phyloP scores from a whole-genome alignment of 139 green algal genomes.

The Chlorella ohadii region DNA sequence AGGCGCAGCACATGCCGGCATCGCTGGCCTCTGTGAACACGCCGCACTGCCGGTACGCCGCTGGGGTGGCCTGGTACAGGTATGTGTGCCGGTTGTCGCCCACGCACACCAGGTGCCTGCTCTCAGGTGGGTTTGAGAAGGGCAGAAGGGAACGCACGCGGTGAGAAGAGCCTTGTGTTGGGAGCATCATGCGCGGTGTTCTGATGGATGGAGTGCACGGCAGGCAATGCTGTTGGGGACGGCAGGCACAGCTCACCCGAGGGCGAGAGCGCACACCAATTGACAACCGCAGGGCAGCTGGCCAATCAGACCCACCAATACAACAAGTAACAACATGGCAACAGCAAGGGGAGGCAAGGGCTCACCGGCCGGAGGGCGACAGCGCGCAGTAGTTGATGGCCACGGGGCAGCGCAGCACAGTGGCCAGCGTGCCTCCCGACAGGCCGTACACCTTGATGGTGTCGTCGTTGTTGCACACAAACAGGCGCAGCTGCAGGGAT shows the following conservation, averaged over 20 bases:
- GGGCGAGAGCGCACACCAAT: too few species aligned
- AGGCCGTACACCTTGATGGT: conserved; percentile 69
- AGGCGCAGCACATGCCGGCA: conserved; percentile 79
- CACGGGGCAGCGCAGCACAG: conserved; percentile 48
- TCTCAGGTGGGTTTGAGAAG: not conserved
- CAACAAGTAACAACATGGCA: too few species aligned
- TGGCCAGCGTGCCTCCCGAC: conserved; percentile 36
- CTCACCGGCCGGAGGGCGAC: conserved; percentile 48
- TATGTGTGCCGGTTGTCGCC: conserved; percentile 63
- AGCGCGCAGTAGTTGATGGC: conserved; percentile 82
- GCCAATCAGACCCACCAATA: too few species aligned
- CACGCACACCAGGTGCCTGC: conserved; percentile 60
- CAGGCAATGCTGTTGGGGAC: too few species aligned
- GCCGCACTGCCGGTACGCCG: conserved; percentile 45
- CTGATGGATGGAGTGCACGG: too few species aligned
- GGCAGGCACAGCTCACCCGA: too few species aligned
- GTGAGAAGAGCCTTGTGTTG: too few species aligned
- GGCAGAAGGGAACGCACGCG: too few species aligned
- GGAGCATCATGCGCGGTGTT: too few species aligned
- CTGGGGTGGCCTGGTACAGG: conserved; percentile 43
- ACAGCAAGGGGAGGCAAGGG: too few species aligned
- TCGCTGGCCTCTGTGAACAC: conserved; percentile 63
- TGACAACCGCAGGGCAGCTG: too few species aligned
- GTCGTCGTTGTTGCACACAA: conserved; percentile 82
- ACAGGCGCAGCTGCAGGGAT: conserved; percentile 47